These are phyloP conservation scores for Teratosphaeria pseudoeucalypti DNA, from an alignment of 2,329 filamentous ascomycete species.

Conservation along the genomic window DNA sequence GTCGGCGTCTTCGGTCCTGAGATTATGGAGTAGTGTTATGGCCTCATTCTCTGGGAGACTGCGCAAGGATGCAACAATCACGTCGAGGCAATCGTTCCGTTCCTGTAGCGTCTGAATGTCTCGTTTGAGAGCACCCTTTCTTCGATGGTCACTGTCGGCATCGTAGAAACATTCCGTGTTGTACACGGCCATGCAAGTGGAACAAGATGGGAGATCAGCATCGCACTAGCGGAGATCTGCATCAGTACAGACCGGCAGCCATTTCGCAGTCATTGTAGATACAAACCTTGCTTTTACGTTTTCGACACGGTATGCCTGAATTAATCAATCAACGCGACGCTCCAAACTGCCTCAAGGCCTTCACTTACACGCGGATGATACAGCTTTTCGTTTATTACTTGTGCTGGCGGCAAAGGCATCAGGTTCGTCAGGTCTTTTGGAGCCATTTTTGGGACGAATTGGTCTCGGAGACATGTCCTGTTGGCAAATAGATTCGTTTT, in stretches of 20 bases:
- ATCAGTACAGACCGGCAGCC: not conserved
- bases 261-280: not conserved
- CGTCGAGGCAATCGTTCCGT: constrained; percentile 26
- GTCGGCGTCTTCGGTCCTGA: constrained; percentile 30
- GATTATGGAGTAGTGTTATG: constrained; percentile 31
- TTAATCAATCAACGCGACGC: not conserved
- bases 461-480: constrained; percentile 22
- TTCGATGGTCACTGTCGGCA: constrained; percentile 37
- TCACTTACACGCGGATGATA: constrained; percentile 29
- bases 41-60: constrained; percentile 36
- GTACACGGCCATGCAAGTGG: constrained; percentile 42
- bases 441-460: constrained; percentile 24
- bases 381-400: constrained; percentile 25
- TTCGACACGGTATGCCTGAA: constrained; percentile 36
- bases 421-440: constrained; percentile 10
- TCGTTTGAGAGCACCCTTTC: constrained; percentile 32
- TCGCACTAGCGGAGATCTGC: constrained; percentile 34
- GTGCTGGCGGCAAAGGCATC: constrained; percentile 19
- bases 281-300: constrained; percentile 40
- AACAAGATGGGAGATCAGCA: constrained; percentile 38
- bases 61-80: constrained; percentile 35
- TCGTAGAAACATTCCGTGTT: constrained; percentile 42
- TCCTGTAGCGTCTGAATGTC: constrained; percentile 30
- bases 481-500: not conserved
- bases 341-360: not conserved